A percentile compares a stretch with the other conserved stretches of the same genome.
phyloP scores from a whole-genome alignment of 1,284 basidiomycete species.

The Peniophora sp. region DNA sequence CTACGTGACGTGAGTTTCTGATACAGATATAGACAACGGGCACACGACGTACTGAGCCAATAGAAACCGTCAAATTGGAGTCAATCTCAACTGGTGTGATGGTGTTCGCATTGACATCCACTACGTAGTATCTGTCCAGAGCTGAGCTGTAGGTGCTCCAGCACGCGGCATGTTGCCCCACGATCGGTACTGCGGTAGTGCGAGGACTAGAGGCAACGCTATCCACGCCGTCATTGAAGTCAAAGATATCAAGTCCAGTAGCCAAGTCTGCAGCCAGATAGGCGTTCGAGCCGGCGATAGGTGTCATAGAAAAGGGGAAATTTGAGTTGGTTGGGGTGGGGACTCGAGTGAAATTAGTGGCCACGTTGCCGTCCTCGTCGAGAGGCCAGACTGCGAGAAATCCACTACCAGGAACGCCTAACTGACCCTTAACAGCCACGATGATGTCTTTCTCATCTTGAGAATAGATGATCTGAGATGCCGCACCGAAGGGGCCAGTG shows the following conservation, averaged over 20 bases:
- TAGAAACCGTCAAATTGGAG: constrained; percentile 22
- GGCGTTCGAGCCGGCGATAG: constrained; percentile 32
- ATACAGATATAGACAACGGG: too few species aligned
- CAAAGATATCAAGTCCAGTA: constrained; percentile 32
- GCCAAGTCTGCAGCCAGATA: constrained; percentile 33
- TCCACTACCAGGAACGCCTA: not conserved
- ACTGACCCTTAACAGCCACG: constrained; percentile 33
- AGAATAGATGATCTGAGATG: constrained; percentile 31
- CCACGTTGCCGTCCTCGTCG: constrained; percentile 26
- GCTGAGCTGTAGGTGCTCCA: constrained; percentile 32
- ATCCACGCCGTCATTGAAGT: constrained; percentile 15
- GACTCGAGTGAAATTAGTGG: constrained; percentile 24
- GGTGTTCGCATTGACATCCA: constrained; percentile 27
- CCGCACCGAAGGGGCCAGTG: constrained; percentile 23
- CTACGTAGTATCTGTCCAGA: constrained; percentile 35
- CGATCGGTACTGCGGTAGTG: constrained; percentile 23
- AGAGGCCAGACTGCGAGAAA: constrained; percentile 13
- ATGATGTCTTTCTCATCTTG: constrained; percentile 29
- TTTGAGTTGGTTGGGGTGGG: constrained; percentile 22
- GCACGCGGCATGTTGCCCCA: constrained; percentile 31
- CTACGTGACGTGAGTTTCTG: too few species aligned
- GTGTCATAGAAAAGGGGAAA: constrained; percentile 33
- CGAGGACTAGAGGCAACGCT: constrained; percentile 11
- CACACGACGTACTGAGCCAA: not conserved
- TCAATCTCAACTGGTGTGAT: constrained; percentile 35